Base-by-base conservation (phyloP, 495 filamentous ascomycete species). In the Friedmanniomyces simplex region DNA sequence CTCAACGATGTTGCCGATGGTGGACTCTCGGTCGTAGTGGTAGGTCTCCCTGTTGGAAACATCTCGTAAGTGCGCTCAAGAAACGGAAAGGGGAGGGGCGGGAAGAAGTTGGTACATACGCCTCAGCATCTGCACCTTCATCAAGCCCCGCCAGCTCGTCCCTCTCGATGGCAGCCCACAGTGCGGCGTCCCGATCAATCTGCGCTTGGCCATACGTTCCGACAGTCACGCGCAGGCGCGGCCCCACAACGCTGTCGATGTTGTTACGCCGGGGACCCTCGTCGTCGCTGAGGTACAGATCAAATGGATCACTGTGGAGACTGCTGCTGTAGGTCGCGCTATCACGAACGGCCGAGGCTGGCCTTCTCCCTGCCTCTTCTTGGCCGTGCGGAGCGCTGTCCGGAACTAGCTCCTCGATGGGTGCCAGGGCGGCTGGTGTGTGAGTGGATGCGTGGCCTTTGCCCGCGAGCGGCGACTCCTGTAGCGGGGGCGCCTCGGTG, bases 1-100 rank as follows among this genome's bases (percentile, higher is more conserved):
- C 18, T 50, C 57, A 37, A 60, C 30, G n/a, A 64, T 56, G 32
- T 54, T 36, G 16, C n/a, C 49, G 14, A 64, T 16, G 20, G 57
- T 60, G 6, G 48, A 57, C 16, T 64, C 61, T 41, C 22, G 46
- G 1, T 54, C 43, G 7, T 5, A 37, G 1, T 10, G 25, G 36
- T 13, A 36, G 34, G 45, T 18, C 13, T 24, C n/a, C 41, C 47
- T 54, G 52, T 45, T 52, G 25, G 47, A 57, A 57, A 54, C 57
- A 56, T 37, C 57, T 64, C 52, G 61, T 64, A 64, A 64, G 57
- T 60, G 61, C 21, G 30, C 39, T 60, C 57, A 60, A 16, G 13
- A 57, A 42, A 50, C 48, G 61, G 53, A 49, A 56, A 37, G 49
- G 56, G 26, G 45, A 57, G 22, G 14, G 32, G 43, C 50, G 52